phyloP scores from a whole-genome alignment of 2,329 filamentous ascomycete genomes.

The Arthrobotrys sinensis region DNA sequence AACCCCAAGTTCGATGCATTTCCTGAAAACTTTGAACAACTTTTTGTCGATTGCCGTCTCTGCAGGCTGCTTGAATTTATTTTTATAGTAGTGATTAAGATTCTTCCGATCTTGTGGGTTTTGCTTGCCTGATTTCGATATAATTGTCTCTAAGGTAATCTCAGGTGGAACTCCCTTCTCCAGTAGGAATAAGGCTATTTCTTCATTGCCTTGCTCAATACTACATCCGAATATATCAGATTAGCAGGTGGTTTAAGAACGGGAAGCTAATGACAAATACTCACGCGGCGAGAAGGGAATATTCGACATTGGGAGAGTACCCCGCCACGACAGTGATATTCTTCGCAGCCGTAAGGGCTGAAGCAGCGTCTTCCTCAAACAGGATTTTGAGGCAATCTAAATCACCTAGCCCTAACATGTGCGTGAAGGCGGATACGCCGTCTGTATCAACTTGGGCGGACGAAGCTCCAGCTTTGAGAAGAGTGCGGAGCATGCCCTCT shows the following conservation, averaged over 20 bases:
- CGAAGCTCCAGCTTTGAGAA: slow-evolving; percentile 80
- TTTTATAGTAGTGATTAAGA: slow-evolving; percentile 65
- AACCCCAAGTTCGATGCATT: slow-evolving; percentile 77
- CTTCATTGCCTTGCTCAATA: slow-evolving; percentile 72
- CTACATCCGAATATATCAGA: slow-evolving; percentile 70
- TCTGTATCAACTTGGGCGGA: slow-evolving; percentile 79
- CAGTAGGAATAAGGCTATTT: slow-evolving; percentile 75
- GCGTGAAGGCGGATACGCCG: slow-evolving; percentile 77
- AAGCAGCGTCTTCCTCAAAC: slow-evolving; percentile 64
- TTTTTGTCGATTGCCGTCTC: slow-evolving; percentile 74
- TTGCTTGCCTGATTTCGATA: slow-evolving; percentile 66
- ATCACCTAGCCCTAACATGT: slow-evolving; percentile 73
- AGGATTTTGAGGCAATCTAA: slow-evolving; percentile 69
- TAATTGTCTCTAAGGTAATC: slow-evolving; percentile 76
- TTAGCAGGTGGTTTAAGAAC: slow-evolving; percentile 12
- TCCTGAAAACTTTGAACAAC: slow-evolving; percentile 71
- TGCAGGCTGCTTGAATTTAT: slow-evolving; percentile 75
- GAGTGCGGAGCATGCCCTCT: slow-evolving; percentile 73
- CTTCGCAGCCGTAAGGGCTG: slow-evolving; percentile 38
- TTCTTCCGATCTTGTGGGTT: slow-evolving; percentile 66
- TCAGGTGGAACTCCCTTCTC: slow-evolving; percentile 74
- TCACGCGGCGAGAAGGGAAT: slow-evolving; percentile 44
- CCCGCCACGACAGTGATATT: slow-evolving; percentile 22
- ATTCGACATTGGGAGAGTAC: background rate
- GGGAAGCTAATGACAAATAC: background rate